Evolutionary conservation across 768 basidiomycete genomes (phyloP), one percentile per base, ranked within the genome.

Genomic region (Rhodotorula sphaerocarpa): DNA sequence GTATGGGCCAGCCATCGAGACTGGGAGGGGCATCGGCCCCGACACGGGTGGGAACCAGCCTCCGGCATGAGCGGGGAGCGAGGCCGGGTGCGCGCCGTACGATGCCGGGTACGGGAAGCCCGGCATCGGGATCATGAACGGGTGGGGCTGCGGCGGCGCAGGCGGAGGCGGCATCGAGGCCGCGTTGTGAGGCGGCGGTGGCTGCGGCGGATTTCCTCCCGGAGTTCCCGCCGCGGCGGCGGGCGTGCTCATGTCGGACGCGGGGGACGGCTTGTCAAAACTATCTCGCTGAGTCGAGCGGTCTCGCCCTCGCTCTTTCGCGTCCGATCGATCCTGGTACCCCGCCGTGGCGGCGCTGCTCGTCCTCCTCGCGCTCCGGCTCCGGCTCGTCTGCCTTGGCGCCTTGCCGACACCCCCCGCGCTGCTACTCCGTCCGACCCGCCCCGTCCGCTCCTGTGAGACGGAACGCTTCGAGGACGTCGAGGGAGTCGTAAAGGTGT

Each of bases 141-240:
- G 62, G 72, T 56, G 66, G 75, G 76, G 46, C 76, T 73, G 57
- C 71, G 9, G 57, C 57, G 0, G 41, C 21, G n/a, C 41, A 34
- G 16, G 18, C 34, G 14, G 43, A 25, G 72, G 34, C n/a, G 23
- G 61, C 45, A 50, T 50, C 63, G 4, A 55, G 67, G 84, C 57
- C 9, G 39, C 2, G 25, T 9, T 27, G 21, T n/a, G 50, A 10
- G 39, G 41, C 3, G 21, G 15, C 39, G 5, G 7, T 21, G 0
- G 10, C 7, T 25, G 16, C 1, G 41, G 41, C 25, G 28, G 20
- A 1, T 27, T 16, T 20, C 7, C 52, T 9, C 27, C 39, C 14
- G 16, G 18, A 2, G 52, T 12, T 28, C 20, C 36, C 3, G 23
- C 56, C 6, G 11, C 23, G 20, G 31, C n/a, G 5, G 31, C 34